phyloP scores from a whole-genome alignment of 805 yeast species.

The Kockiozyma suomiensis region DNA sequence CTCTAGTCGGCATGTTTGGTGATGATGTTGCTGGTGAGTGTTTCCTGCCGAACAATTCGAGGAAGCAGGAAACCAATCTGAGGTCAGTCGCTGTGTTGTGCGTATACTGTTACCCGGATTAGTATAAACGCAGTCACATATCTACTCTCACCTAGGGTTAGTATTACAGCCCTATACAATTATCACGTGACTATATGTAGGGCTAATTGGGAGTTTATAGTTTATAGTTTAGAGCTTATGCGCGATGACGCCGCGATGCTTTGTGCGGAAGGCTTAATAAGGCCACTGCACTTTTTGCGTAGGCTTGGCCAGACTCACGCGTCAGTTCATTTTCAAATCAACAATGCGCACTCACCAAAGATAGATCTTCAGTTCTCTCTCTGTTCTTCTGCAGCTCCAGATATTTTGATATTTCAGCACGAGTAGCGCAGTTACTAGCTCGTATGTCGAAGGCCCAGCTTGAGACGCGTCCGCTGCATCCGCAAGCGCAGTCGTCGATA shows the following conservation, averaged over 20 bases:
- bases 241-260: neutral
- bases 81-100: neutral
- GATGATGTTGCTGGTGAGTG: slow-evolving; percentile 11
- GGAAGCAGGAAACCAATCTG: neutral
- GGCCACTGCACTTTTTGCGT: neutral
- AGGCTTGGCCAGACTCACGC: neutral
- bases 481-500: neutral
- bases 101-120: neutral
- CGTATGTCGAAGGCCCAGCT: neutral
- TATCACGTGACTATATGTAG: no score
- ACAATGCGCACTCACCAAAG: no score
- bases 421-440: no score
- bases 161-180: no score
- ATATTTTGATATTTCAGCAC: no score
- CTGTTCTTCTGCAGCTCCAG: no score
- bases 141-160: neutral
- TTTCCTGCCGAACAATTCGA: neutral
- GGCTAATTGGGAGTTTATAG: no score
- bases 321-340: no score
- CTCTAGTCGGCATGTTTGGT: slow-evolving; percentile 38
- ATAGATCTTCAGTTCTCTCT: no score
- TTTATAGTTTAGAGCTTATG: no score
- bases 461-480: neutral
- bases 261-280: neutral
- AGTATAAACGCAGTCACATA: no score